Evolutionary conservation across 305 asterid genomes (phyloP).

Genomic region (Plantago coronopus): DNA sequence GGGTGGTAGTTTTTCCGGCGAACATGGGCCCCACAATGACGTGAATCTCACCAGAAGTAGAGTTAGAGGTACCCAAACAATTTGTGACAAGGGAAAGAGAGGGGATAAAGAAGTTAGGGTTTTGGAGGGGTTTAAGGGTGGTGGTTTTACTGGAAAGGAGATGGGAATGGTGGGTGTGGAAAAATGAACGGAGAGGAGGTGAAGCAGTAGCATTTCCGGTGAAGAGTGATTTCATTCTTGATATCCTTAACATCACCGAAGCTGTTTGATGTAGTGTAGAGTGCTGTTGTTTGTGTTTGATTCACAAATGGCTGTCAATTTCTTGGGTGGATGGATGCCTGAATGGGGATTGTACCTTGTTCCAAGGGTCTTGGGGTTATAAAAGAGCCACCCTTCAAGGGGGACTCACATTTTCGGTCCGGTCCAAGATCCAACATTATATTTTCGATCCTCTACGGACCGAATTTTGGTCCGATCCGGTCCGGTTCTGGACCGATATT

Average conservation of each 20-base stretch:
- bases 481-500: no score
- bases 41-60: conserved; percentile 47
- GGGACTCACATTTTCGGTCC: no score
- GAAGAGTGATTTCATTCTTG: conserved; percentile 50
- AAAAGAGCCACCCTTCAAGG: no score
- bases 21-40: conserved; percentile 97
- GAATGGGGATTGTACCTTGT: no score
- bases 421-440: no score
- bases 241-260: conserved; percentile 29
- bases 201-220: conserved; percentile 27
- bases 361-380: no score
- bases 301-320: no score
- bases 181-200: conserved; percentile 24
- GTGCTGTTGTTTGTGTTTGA: no score
- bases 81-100: conserved; percentile 21
- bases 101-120: conserved; percentile 16
- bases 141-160: conserved; percentile 23
- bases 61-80: not conserved
- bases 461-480: no score
- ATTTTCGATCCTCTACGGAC: no score
- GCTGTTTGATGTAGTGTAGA: no score
- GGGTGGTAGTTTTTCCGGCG: conserved; percentile 92
- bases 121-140: conserved; percentile 22
- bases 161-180: conserved; percentile 25
- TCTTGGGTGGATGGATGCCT: no score